These are phyloP conservation scores for Boletus patriciae DNA, from an alignment of 768 basidiomycete genomes.

Conservation along the genomic window DNA sequence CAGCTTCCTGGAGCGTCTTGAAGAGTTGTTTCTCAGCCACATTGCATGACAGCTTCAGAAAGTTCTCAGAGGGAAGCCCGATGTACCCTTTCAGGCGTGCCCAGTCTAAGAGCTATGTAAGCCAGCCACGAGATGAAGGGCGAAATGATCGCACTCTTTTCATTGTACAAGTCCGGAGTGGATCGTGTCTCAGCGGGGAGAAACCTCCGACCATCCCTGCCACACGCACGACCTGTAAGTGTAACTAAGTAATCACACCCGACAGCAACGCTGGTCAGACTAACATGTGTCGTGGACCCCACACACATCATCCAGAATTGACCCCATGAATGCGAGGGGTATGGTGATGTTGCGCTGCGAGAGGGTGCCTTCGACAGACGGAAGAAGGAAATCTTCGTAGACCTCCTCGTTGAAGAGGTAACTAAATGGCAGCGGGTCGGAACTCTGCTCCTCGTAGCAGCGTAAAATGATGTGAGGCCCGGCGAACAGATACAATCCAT, in stretches of 20 bases:
- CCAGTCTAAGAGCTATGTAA: constrained; percentile 8
- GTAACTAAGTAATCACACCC: neutral
- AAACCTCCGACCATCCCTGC: neutral
- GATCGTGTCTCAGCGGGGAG: neutral
- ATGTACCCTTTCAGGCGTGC: constrained; percentile 5
- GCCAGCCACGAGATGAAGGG: neutral
- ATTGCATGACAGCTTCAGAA: neutral
- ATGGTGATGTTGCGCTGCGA: constrained; percentile 2
- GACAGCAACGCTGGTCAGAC: neutral
- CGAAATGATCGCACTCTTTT: constrained; percentile 3
- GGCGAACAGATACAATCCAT: constrained; percentile 14
- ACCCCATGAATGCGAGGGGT: constrained; percentile 9
- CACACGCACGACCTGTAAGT: constrained; percentile 9
- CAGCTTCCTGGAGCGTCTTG: neutral
- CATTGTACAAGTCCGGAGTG: constrained; percentile 13
- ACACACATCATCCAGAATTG: constrained; percentile 15
- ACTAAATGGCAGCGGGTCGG: constrained; percentile 3
- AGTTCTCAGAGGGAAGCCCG: neutral
- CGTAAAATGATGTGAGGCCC: constrained; percentile 16
- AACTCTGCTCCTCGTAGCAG: constrained; percentile 17
- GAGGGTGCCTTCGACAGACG: neutral
- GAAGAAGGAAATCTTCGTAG: constrained; percentile 7
- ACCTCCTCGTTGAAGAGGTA: neutral
- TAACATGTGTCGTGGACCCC: constrained; percentile 9
- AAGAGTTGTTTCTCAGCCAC: constrained; percentile 8